Base-by-base conservation (phyloP, 2,329 filamentous ascomycete species). In the Chalaropsis ovoidea region DNA sequence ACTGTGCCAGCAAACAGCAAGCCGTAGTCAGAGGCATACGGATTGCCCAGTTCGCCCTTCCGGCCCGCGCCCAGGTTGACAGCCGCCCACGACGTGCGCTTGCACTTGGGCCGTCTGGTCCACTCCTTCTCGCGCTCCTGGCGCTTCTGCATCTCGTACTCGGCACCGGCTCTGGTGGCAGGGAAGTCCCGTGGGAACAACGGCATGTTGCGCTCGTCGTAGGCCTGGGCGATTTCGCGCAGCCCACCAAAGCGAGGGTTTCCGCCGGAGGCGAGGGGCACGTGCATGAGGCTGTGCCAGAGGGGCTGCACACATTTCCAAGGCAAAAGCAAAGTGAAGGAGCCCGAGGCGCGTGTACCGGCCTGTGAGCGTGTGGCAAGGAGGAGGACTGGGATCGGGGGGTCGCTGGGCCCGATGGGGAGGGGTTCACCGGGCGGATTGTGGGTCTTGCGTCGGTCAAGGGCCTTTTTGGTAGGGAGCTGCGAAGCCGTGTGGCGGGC, bases 121-220 rank as follows among this genome's bases (percentile, higher is more conserved):
- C 69, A 71, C 19, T 63, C 61, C 5, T 19, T 52, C 11, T 61
- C 61, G 65, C 84, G 78, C 70, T 76, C 80, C 60, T 77, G 75
- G 13, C 85, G 81, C 73, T 92, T 82, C 43, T 83, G 80, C 42
- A 84, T 72, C 73, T 95, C 89, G 89, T 91, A 96, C 17, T 80
- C 77, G 73, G 83, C 86, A 0, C 94, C 94, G 1, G 91, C 88
- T 66, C 82, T 80, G 0, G 91, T 95, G 3, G 86, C 89, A 0
- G 89, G 86, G 68, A 84, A 89, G 73, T 99, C 94, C 2, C 84
- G 87, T 0, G 94, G 94, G 72, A 96, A 99, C 83, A 88, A 95
- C 1, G 90, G 85, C 45, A 81, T 76, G 0, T 84, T 84, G 22
- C 85, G 82, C 76, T 97, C 92, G 72, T 96, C 95, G 0, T 85